A percentile compares a stretch with the other conserved stretches of the same genome.
Evolutionary conservation across 768 basidiomycete genomes (phyloP).

Genomic region (Boletus reticuloceps): DNA sequence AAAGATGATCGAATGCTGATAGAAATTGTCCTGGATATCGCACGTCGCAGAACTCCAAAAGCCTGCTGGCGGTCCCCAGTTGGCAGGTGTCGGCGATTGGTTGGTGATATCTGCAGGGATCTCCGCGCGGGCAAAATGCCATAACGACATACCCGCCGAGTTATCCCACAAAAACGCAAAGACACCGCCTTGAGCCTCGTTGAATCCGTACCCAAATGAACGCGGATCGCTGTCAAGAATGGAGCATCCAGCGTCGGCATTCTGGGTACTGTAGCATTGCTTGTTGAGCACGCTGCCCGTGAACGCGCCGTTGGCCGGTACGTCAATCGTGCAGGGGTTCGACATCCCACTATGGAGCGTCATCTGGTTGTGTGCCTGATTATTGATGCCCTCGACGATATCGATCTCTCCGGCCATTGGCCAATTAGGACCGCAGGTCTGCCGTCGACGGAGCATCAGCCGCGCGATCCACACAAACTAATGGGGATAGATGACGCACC

Average conservation of each 20-base stretch:
- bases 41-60: conserved; percentile 49
- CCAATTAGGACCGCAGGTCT: conserved; percentile 53
- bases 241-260: conserved; percentile 48
- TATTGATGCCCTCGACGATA: conserved; percentile 69
- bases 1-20: conserved; percentile 45
- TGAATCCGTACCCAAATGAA: conserved; percentile 41
- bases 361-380: conserved; percentile 55
- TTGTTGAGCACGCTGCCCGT: conserved; percentile 21
- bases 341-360: conserved; percentile 58
- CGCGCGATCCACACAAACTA: neutral
- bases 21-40: conserved; percentile 48
- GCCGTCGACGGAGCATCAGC: neutral
- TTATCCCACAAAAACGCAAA: conserved; percentile 54
- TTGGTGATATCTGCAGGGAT: conserved; percentile 50
- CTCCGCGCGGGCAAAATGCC: conserved; percentile 49
- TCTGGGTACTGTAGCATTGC: conserved; percentile 40
- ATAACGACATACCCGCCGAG: conserved; percentile 46
- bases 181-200: conserved; percentile 46
- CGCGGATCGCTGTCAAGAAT: conserved; percentile 37
- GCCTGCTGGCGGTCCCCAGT: conserved; percentile 53
- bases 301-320: conserved; percentile 13
- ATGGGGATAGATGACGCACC: conserved; percentile 24
- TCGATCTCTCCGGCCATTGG: conserved; percentile 63
- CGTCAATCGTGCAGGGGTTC: conserved; percentile 28
- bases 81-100: conserved; percentile 40